Evolutionary conservation across 1,284 basidiomycete species (phyloP).

Genomic region (Leccinum fuscescens): DNA sequence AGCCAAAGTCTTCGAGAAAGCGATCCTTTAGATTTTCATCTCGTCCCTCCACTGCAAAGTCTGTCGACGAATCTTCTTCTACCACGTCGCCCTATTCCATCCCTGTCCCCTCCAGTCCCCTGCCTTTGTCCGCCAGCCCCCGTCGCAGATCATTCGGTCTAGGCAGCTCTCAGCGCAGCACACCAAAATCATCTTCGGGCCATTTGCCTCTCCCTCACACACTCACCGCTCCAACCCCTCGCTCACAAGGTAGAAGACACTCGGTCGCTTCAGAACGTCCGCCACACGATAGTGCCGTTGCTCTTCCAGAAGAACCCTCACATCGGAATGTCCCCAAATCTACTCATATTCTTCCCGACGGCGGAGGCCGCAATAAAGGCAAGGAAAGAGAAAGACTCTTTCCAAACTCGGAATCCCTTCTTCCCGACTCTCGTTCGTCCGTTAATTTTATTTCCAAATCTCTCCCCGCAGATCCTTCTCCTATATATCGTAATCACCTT

Average conservation of each 20-base stretch:
- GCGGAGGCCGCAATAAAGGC: constrained; percentile 25
- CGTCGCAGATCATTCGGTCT: constrained; percentile 35
- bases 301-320: constrained; percentile 31
- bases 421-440: constrained; percentile 8
- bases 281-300: constrained; percentile 35
- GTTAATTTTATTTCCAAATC: constrained; percentile 23
- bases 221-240: constrained; percentile 6
- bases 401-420: constrained; percentile 1
- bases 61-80: constrained; percentile 19
- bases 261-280: constrained; percentile 31
- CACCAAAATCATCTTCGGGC: constrained; percentile 31
- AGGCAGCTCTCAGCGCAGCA: constrained; percentile 28
- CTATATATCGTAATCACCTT: constrained; percentile 13
- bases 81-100: constrained; percentile 26
- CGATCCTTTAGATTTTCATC: constrained; percentile 35
- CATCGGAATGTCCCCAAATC: constrained; percentile 15
- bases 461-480: constrained; percentile 17
- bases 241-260: constrained; percentile 30
- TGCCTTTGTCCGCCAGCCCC: constrained; percentile 34
- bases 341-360: constrained; percentile 12
- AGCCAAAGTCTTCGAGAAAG: constrained; percentile 20
- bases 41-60: constrained; percentile 35
- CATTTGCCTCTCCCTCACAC: constrained; percentile 27
- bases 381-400: constrained; percentile 24
- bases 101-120: constrained; percentile 29